Evolutionary conservation across 1,284 basidiomycete genomes (phyloP), one percentile per base, ranked within the genome.

Genomic region (Irpex rosettiformis): DNA sequence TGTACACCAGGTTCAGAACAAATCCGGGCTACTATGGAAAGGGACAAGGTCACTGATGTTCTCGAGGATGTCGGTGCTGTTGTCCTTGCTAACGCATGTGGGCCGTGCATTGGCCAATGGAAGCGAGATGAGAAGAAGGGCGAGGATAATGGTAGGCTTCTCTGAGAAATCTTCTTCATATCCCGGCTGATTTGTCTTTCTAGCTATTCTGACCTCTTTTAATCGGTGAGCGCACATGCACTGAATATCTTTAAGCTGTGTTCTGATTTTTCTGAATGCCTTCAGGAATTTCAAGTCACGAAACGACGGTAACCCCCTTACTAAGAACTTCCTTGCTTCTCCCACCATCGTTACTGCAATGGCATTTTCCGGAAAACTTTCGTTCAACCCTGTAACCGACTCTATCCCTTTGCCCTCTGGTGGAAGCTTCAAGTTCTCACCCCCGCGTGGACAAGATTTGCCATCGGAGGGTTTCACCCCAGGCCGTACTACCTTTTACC

Each of bases 21-120:
- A 72, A 98, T 99, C 67, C 87, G 97, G 55, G 97, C 97, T 2
- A 99, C 97, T 0, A 94, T 99, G 75, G 95, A 98, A 75, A 87
- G 96, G 40, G 97, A 99, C 70, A 83, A 90, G 27, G 84, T 98
- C 56, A 95, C 94, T 29, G 77, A 82, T 25, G 82, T 83, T 47
- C 77, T 99, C 40, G 83, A 96, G 71, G 85, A 86, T 64, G 92
- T 98, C 53, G 96, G 96, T 29, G 96, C 88, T 4, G 83, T 89
- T 42, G 96, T 99, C 13, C 80, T 99, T 29, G 96, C 97, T 11
- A 99, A 99, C 72, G 97, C 97, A 1, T 99, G 97, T 67, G 97
- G 97, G 56, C 97, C 97, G 29, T 99, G 97, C 73, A 99, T 99
- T 66, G 97, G 97, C 42, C 97, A 91, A 84, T 99, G 97, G 97